A percentile compares a stretch with the other conserved stretches of the same genome.
These are phyloP conservation scores for Pinus taeda DNA, from an alignment of 75 land plant genomes.

Conservation along the genomic window DNA sequence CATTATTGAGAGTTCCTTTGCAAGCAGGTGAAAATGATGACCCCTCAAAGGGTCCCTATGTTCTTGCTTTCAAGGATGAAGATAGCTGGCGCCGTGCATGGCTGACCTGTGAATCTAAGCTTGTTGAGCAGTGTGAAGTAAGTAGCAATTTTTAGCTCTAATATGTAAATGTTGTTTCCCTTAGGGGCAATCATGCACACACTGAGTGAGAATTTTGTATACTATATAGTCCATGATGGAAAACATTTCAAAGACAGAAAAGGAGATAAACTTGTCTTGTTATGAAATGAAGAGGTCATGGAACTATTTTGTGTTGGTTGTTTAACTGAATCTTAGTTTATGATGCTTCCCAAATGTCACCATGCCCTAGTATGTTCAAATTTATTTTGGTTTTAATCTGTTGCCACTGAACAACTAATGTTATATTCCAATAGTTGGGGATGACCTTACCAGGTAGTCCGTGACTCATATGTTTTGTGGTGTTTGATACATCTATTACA, in stretches of 20 bases:
- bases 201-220: not conserved
- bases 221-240: not conserved
- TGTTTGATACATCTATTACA: not conserved
- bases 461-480: not conserved
- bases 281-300: not conserved
- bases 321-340: not conserved
- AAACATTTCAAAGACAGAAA: not conserved
- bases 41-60: conserved; percentile 57
- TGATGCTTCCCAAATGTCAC: not conserved
- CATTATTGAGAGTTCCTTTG: conserved; percentile 56
- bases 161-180: not conserved
- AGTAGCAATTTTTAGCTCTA: not conserved
- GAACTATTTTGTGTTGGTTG: not conserved
- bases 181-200: not conserved
- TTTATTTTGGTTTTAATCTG: not conserved
- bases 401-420: not conserved
- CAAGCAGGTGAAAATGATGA: conserved; percentile 46
- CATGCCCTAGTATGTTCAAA: not conserved
- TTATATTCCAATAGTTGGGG: not conserved
- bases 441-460: not conserved
- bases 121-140: conserved; percentile 63
- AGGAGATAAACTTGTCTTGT: not conserved
- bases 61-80: conserved; percentile 70
- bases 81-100: conserved; percentile 45
- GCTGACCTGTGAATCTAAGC: conserved; percentile 33